These are phyloP conservation scores for Homolaphlyctis polyrhiza DNA, from an alignment of 371 early-diverging fungal genomes.

Conservation along the genomic window DNA sequence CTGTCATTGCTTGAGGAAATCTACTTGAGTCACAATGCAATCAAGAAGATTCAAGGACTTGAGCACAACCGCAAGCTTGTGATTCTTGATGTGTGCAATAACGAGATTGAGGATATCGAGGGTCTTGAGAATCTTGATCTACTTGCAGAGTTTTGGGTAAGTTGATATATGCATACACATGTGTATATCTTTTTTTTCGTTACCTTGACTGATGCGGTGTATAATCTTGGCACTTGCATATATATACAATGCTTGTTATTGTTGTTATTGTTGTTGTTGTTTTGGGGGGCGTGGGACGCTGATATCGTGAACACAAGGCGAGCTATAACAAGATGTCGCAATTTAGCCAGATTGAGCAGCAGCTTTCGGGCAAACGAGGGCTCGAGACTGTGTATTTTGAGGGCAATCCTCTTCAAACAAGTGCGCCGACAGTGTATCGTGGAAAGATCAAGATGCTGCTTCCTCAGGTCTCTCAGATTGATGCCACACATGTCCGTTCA, in stretches of 20 bases:
- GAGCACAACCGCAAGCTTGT: constrained; percentile 66
- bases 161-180: neutral
- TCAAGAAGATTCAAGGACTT: constrained; percentile 70
- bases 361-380: constrained; percentile 42
- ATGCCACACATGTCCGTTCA: constrained; percentile 41
- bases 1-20: constrained; percentile 76
- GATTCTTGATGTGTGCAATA: constrained; percentile 80
- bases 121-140: constrained; percentile 61
- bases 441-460: constrained; percentile 80
- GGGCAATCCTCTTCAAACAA: constrained; percentile 83
- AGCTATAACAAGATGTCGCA: constrained; percentile 73
- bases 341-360: constrained; percentile 70
- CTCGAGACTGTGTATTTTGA: constrained; percentile 89
- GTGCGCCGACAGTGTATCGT: constrained; percentile 75
- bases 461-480: constrained; percentile 87
- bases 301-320: constrained; percentile 44
- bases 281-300: too few relatives aligned
- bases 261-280: too few relatives aligned
- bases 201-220: too few relatives aligned
- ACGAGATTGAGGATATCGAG: constrained; percentile 71
- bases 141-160: constrained; percentile 90
- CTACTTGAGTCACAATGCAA: constrained; percentile 87
- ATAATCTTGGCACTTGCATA: too few relatives aligned
- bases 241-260: neutral
- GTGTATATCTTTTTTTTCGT: constrained; percentile 6